Base-by-base conservation (phyloP, 73 alveolate genomes). In the Paramecium primaurelia region DNA sequence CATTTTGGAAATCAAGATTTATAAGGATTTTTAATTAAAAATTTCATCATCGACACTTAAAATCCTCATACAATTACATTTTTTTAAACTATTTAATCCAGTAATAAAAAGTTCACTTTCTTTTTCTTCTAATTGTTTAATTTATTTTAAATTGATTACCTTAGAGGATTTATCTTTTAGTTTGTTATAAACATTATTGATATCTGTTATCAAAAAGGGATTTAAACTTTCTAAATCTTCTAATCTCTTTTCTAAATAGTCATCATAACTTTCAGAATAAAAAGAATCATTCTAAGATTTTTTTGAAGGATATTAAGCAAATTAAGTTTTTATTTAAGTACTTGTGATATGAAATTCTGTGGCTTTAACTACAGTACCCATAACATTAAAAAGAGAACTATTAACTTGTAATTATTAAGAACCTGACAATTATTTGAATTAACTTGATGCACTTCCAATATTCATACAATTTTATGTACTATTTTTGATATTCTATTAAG, bases 21-120 rank as follows among this genome's bases (percentile, higher is more conserved):
- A 14, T 25, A 80, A 38, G n/a, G 91, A 80, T 5, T 80, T 14
- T 20, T 80, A 6, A 47, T 80, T 80, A 80, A 80, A 80, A 4
- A 80, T 20, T 26, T 80, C 91, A 49, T 80, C 91, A 80, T 80
- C 91, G 28, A 80, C 75, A 8, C 77, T 44, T 2, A 80, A 26
- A 10, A 80, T 40, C 14, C 45, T 49, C 22, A 11, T 32, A 28
- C 91, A 80, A 25, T 47, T 44, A 49, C 91, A 80, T 80, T 34
- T 75, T 37, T 75, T 75, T 42, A 34, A 37, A 58, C 49, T 71
- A 25, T 30, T 34, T 34, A 71, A 71, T 32, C 54, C 54, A 25
- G 14, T 71, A 6, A 32, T 32, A 34, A 71, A 71, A 4, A 32
- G 5, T 71, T 71, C 54, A 71, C 32, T 7, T 20, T 71, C 54